Evolutionary conservation across 176 grass and related monocot genomes (phyloP).

Genomic region (Musa acuminata): DNA sequence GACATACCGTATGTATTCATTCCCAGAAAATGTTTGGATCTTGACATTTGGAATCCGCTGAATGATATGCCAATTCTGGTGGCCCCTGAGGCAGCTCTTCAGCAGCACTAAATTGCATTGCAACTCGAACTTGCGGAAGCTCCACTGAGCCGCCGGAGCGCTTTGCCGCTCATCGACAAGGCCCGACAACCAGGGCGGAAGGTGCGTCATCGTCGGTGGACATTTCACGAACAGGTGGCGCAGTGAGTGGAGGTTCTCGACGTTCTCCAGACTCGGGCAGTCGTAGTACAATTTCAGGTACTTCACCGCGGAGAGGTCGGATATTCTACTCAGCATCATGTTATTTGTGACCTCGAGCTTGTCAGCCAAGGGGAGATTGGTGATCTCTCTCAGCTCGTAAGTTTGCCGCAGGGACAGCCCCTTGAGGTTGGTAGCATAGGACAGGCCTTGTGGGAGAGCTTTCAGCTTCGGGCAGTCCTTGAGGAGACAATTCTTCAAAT

Average conservation of each 20-base stretch:
- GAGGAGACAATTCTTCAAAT: neutral
- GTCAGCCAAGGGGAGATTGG: constrained; percentile 15
- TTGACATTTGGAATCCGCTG: neutral
- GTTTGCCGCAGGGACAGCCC: rapidly evolving
- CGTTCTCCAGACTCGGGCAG: constrained; percentile 5
- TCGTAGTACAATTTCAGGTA: neutral
- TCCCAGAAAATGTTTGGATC: neutral
- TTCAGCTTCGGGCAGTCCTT: constrained; percentile 3
- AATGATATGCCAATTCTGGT: neutral
- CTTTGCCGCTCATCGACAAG: neutral
- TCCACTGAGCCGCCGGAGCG: neutral
- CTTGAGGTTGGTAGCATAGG: neutral
- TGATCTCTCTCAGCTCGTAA: constrained; percentile 12
- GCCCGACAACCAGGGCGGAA: constrained; percentile 5
- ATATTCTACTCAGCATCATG: neutral
- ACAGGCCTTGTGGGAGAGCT: constrained; percentile 19
- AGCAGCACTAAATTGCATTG: neutral
- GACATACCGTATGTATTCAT: neutral
- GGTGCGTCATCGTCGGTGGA: neutral
- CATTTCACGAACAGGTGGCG: neutral
- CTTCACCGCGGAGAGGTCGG: neutral
- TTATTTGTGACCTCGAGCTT: neutral
- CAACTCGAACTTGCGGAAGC: neutral
- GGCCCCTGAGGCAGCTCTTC: neutral
- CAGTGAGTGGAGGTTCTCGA: constrained; percentile 5